Evolutionary conservation across 1,284 basidiomycete species (phyloP).

Genomic region (Moesziomyces sp.): DNA sequence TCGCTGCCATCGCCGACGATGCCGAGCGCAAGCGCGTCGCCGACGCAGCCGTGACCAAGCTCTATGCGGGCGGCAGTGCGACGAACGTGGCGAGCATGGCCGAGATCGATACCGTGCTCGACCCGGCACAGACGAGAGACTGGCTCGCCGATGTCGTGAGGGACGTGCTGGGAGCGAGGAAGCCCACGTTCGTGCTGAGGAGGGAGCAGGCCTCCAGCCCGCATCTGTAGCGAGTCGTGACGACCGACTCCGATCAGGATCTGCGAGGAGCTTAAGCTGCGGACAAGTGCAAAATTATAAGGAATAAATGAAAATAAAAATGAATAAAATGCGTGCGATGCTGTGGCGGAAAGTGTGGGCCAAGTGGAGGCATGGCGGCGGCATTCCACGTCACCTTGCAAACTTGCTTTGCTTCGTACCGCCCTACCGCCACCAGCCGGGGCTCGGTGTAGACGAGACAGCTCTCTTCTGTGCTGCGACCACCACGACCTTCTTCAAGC

Average conservation of each 20-base stretch:
- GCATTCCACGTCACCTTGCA: slow-evolving; percentile 29
- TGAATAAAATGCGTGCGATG: no score
- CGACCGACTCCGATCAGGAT: no score
- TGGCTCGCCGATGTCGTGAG: slow-evolving; percentile 28
- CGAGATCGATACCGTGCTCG: slow-evolving; percentile 56
- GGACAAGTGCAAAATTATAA: not conserved
- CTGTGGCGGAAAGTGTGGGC: no score
- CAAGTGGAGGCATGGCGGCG: not conserved
- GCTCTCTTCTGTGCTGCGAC: no score
- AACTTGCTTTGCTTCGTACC: not conserved
- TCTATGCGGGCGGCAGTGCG: slow-evolving; percentile 43
- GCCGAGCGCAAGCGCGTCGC: slow-evolving; percentile 25
- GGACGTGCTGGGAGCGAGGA: slow-evolving; percentile 21
- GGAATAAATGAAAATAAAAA: not conserved
- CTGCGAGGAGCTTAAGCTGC: not conserved
- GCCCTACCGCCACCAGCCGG: not conserved
- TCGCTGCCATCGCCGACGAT: slow-evolving; percentile 29
- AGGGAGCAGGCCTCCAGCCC: slow-evolving; percentile 4
- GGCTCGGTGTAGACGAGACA: no score
- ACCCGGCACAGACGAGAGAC: slow-evolving; percentile 49
- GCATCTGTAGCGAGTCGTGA: slow-evolving; percentile 8
- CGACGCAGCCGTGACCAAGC: slow-evolving; percentile 23
- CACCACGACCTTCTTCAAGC: no score
- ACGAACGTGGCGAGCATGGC: slow-evolving; percentile 41
- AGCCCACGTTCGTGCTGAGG: slow-evolving; percentile 13